Evolutionary conservation across 345 rosid genomes (phyloP), one percentile per base, ranked within the genome.

Genomic region (Pelargonium nanum): DNA sequence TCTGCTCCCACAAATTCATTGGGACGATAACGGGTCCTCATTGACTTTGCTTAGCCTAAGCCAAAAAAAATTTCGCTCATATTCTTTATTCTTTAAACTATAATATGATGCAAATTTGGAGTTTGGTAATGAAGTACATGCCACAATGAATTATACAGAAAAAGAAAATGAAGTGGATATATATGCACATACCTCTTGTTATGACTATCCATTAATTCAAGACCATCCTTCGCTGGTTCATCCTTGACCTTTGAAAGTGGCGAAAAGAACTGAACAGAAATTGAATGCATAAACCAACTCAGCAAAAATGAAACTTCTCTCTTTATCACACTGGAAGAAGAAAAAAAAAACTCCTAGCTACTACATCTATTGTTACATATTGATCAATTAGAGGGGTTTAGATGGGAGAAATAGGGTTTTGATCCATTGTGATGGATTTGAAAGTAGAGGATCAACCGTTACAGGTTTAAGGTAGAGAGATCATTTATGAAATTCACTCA

Each of bases 211-310:
- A 56, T 23, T 10, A 34, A 22, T 60, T 71, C 73, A 55, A 66
- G 26, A 23, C 57, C 53, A 13, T 62, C 59, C 40, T 32, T 61
- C 22, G 53, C 56, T 40, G 64, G 71, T 53, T 59, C 58, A 65
- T 72, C 73, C 56, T 72, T 72, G 40, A 62, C 76, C 44, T 65
- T 72, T 15, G 74, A 75, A 65, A 75, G 66, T 12, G 76, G 67
- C 54, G 80, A 75, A 66, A 75, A 75, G 69, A 75, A 75, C 80
- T 75, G 62, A 19, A 63, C 60, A 21, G 21, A 51, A 57, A 65
- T 48, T 4, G 23, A 28, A 34, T 55, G 28, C 23, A 57, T 51
- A 61, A 22, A 59, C n/a, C 20, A 6, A 34, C 53, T 9, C 61
- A 55, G 34, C 26, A 45, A 19, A 19, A 7, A 54, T 26, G 57